Percentiles rank a stretch among this genome's conserved stretches.
phyloP scores from a whole-genome alignment of 441 rosid species.

The Breynia disticha region DNA sequence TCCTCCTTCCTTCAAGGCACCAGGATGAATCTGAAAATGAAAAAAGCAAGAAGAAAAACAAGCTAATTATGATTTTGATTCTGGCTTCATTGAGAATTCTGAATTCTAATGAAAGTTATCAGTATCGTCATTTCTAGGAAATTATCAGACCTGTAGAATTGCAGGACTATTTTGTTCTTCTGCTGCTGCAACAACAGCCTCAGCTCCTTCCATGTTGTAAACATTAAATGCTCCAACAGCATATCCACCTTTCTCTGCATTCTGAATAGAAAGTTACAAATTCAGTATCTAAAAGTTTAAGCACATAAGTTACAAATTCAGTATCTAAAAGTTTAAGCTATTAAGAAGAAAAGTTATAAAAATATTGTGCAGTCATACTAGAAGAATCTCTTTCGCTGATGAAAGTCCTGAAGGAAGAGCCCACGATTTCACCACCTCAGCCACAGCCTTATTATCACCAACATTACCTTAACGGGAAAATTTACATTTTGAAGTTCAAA shows the following conservation, averaged over 20 bases:
- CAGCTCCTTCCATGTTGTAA: conserved; percentile 86
- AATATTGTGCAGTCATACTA: conserved; percentile 28
- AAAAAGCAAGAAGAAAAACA: not conserved
- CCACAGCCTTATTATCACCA: conserved; percentile 70
- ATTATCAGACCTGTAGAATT: conserved; percentile 62
- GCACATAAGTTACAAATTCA: conserved; percentile 16
- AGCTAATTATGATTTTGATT: too few species aligned
- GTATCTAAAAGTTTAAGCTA: conserved; percentile 14
- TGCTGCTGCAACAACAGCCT: conserved; percentile 94
- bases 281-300: conserved; percentile 21
- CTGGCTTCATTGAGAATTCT: too few species aligned
- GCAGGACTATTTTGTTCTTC: conserved; percentile 94
- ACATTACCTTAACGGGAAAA: conserved; percentile 60
- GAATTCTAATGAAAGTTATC: not conserved
- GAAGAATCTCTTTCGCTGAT: conserved; percentile 65
- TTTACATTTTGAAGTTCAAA: conserved; percentile 9
- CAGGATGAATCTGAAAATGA: conserved; percentile 72
- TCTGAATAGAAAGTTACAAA: conserved; percentile 27
- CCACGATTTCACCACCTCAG: conserved; percentile 87
- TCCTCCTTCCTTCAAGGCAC: conserved; percentile 81
- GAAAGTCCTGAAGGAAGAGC: conserved; percentile 52
- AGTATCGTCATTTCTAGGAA: not conserved
- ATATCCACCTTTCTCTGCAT: conserved; percentile 83
- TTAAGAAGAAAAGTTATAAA: conserved; percentile 4
- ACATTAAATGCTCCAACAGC: conserved; percentile 97